Conservation (phyloP, 2,329 filamentous ascomycete species). For the Sarocladium kiliense region DNA sequence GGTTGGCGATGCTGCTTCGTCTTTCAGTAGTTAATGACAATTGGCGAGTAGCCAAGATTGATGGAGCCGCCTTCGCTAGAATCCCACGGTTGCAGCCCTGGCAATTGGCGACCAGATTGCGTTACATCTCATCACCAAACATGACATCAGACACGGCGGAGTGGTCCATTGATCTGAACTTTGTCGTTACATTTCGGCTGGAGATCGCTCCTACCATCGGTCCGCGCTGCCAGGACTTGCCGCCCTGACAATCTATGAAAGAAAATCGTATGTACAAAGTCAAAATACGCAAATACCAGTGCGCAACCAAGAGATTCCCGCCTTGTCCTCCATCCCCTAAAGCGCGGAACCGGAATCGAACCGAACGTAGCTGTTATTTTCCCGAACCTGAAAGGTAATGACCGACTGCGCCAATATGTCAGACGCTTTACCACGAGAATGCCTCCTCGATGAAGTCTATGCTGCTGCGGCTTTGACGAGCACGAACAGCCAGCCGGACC, state of each 20-base stretch:
- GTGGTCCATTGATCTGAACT: too few species aligned
- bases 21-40: too few species aligned
- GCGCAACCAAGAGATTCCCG: background rate
- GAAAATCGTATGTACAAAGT: conserved; percentile 6
- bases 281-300: conserved; percentile 7
- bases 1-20: background rate
- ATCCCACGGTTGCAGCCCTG: too few species aligned
- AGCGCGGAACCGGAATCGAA: background rate
- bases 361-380: background rate
- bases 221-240: background rate
- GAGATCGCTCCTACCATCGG: background rate
- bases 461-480: conserved; percentile 57
- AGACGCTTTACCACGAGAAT: conserved; percentile 51
- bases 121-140: too few species aligned
- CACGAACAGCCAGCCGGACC: conserved; percentile 62
- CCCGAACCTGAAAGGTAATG: background rate
- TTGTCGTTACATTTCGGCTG: background rate
- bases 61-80: too few species aligned
- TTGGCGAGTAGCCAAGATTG: too few species aligned
- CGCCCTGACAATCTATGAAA: background rate
- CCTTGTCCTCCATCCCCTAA: background rate
- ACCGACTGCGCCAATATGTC: background rate
- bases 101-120: too few species aligned
- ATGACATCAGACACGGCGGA: too few species aligned
- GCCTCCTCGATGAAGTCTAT: conserved; percentile 79